phyloP scores from a whole-genome alignment of 2,329 filamentous ascomycete species.

The Periconia sp. region DNA sequence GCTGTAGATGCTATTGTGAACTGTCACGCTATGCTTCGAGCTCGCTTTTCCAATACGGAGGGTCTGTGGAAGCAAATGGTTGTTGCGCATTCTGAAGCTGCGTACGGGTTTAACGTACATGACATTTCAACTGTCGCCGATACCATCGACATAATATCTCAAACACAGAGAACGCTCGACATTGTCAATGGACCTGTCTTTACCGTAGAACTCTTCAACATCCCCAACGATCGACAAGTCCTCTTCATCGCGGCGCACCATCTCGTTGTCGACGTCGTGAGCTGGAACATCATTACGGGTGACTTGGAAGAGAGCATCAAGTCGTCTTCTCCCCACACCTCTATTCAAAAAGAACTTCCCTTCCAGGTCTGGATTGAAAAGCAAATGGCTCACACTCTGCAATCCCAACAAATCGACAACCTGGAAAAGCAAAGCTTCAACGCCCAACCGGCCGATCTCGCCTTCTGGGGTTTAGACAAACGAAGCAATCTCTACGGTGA shows the following conservation, averaged over 20 bases:
- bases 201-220: constrained; percentile 25
- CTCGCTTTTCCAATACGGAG: constrained; percentile 23
- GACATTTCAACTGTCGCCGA: constrained; percentile 7
- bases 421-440: constrained; percentile 12
- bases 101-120: constrained; percentile 26
- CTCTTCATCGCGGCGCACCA: constrained; percentile 36
- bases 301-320: constrained; percentile 36
- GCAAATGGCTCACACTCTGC: constrained; percentile 21
- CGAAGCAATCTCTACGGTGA: constrained; percentile 33
- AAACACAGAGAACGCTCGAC: constrained; percentile 29
- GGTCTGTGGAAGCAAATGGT: constrained; percentile 29
- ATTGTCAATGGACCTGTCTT: constrained; percentile 33
- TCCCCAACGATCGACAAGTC: constrained; percentile 18
- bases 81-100: constrained; percentile 3
- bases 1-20: constrained; percentile 26
- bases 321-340: constrained; percentile 5
- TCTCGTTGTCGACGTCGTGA: constrained; percentile 37
- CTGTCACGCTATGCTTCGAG: constrained; percentile 38
- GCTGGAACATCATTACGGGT: constrained; percentile 34
- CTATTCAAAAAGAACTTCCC: constrained; percentile 23
- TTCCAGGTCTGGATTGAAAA: constrained; percentile 35
- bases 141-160: constrained; percentile 17
- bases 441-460: constrained; percentile 22
- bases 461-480: constrained; percentile 35
- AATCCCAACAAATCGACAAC: constrained; percentile 9